phyloP scores from a whole-genome alignment of 306 rosid species.

The Dryas octopetala region DNA sequence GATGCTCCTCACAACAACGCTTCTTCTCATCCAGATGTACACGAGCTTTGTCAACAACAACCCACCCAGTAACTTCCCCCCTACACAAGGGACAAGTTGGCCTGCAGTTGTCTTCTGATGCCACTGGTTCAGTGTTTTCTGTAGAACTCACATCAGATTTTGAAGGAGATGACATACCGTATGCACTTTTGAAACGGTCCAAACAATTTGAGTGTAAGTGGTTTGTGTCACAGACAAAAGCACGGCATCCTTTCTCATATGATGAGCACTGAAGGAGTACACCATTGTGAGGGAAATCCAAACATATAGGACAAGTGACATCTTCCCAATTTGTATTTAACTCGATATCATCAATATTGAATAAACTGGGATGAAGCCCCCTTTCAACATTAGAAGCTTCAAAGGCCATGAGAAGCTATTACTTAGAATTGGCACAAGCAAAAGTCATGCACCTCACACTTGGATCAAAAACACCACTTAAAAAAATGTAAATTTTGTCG shows the following conservation, averaged over 20 bases:
- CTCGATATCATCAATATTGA: slow-evolving; percentile 41
- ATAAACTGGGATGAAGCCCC: slow-evolving; percentile 20
- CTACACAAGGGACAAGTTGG: slow-evolving; percentile 90
- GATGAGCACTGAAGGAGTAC: slow-evolving; percentile 93
- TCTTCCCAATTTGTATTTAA: slow-evolving; percentile 67
- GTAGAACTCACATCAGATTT: slow-evolving; percentile 37
- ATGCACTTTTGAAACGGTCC: slow-evolving; percentile 79
- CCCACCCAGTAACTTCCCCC: slow-evolving; percentile 92
- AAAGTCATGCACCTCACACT: slow-evolving; percentile 19
- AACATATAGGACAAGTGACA: slow-evolving; percentile 81
- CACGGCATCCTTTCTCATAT: slow-evolving; percentile 73
- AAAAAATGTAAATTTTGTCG: background rate
- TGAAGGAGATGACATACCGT: slow-evolving; percentile 51
- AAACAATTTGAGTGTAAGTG: slow-evolving; percentile 91
- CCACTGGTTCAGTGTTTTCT: slow-evolving; percentile 38
- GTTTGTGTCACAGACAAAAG: slow-evolving; percentile 84
- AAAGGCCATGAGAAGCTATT: slow-evolving; percentile 22
- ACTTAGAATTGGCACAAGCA: slow-evolving; percentile 17
- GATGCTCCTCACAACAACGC: slow-evolving; percentile 79
- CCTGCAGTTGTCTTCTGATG: slow-evolving; percentile 44
- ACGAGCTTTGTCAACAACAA: slow-evolving; percentile 67
- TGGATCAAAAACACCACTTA: background rate
- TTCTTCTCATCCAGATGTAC: slow-evolving; percentile 68
- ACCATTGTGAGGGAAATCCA: slow-evolving; percentile 88
- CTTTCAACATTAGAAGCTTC: slow-evolving; percentile 17